These are phyloP conservation scores for Saturnispora serradocipensis DNA, from an alignment of 805 yeast species.

Conservation along the genomic window DNA sequence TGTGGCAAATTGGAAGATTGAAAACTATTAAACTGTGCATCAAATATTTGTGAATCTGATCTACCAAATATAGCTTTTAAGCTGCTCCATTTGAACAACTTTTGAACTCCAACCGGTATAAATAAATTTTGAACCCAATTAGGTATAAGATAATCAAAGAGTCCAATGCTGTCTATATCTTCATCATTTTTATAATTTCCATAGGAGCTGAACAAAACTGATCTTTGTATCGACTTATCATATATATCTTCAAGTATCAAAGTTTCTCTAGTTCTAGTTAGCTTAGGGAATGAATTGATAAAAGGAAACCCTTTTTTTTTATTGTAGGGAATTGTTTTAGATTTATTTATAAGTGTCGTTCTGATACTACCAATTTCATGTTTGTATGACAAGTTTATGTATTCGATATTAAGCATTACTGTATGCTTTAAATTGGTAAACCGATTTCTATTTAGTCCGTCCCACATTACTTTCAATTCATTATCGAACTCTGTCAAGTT, in stretches of 20 bases:
- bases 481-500: constrained; percentile 6
- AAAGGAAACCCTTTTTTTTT: not conserved
- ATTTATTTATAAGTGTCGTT: not conserved
- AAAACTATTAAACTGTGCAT: not conserved
- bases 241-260: not conserved
- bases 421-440: constrained; percentile 12
- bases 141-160: constrained; percentile 11
- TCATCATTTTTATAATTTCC: not conserved
- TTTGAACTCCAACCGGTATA: constrained; percentile 9
- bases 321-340: not conserved
- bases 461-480: constrained; percentile 7
- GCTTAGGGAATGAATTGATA: not conserved
- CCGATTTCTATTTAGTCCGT: constrained; percentile 6
- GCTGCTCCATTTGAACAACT: constrained; percentile 3
- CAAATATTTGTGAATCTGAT: constrained; percentile 5
- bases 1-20: not conserved
- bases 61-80: constrained; percentile 5
- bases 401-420: constrained; percentile 9
- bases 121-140: constrained; percentile 9
- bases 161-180: not conserved
- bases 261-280: not conserved
- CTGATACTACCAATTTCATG: constrained; percentile 10
- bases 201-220: not conserved
- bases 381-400: constrained; percentile 7
- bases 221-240: constrained; percentile 2